phyloP scores from a whole-genome alignment of 257 asterid species.

The Euphrasia confusa region DNA sequence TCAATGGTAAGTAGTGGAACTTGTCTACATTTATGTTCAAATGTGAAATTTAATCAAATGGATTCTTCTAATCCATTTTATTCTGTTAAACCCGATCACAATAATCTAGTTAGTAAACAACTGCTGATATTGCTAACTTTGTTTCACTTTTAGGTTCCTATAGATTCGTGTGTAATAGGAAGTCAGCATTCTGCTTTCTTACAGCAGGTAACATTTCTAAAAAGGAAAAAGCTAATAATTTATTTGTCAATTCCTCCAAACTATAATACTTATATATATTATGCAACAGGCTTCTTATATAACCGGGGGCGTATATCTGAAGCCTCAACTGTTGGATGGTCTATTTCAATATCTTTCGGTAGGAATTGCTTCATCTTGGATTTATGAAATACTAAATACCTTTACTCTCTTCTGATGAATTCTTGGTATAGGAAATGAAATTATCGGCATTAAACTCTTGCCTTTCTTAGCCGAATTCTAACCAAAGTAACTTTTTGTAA shows the following conservation, averaged over 20 bases:
- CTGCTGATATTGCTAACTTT: neutral
- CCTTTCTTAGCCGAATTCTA: neutral
- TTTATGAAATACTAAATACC: constrained; percentile 3
- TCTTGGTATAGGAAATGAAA: constrained; percentile 5
- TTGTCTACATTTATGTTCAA: constrained; percentile 11
- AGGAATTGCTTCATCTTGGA: constrained; percentile 27
- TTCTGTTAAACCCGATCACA: constrained; percentile 9
- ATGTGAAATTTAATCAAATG: neutral
- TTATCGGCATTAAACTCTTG: constrained; percentile 1
- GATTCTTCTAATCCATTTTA: neutral
- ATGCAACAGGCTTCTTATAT: constrained; percentile 77
- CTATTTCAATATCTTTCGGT: constrained; percentile 80
- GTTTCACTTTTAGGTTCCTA: constrained; percentile 60
- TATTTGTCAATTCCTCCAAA: constrained; percentile 8
- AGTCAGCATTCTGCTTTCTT: constrained; percentile 87
- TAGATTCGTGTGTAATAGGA: constrained; percentile 84
- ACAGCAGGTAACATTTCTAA: constrained; percentile 66
- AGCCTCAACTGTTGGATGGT: constrained; percentile 76
- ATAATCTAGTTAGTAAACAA: neutral
- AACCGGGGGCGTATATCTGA: constrained; percentile 85
- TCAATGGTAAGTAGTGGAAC: constrained; percentile 52
- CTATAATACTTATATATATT: constrained; percentile 13
- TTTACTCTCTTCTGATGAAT: neutral
- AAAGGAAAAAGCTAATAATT: neutral
- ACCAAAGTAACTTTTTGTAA: neutral